Base-by-base conservation (phyloP, 805 yeast genomes). In the Starmerella davenportii region DNA sequence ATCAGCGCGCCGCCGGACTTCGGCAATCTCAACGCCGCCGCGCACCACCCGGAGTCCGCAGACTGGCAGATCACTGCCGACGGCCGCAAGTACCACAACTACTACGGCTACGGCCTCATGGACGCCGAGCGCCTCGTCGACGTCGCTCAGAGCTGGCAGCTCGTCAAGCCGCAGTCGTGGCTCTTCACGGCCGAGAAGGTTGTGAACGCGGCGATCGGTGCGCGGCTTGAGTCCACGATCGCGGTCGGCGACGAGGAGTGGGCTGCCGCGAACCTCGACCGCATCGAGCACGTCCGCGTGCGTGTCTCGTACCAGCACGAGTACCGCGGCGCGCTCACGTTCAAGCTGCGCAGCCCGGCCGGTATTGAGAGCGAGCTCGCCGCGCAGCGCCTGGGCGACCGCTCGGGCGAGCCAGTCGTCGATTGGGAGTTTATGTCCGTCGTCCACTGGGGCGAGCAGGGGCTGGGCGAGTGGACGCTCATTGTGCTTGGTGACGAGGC, bases 341-440 rank as follows among this genome's bases (percentile, higher is more conserved):
- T 79, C 30, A 66, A 66, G 39, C 64, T 90, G 39, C 61, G 61
- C 5, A 78, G 94, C 3, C 98, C 98, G 4, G 51, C 57, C 24
- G 93, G 93, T 1, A 65, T 79, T 23, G 61, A 61, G 7, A 81
- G 94, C 16, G 69, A 72, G 34, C 64, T 90, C 43, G 95, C 90
- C 0, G 69, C 74, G 19, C 64, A 65, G 16, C 69, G 98, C 49
- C 59, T 59, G 5, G 47, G 58, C 16, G 98, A 90, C 56, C 46
- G 41, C 7, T 64, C 73, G 4, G 44, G 48, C 2, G 62, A 54
- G 1, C 93, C 94, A 0, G 78, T 81, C 46, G 49, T 54, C 4
- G 65, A 78, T 48, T 90, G 98, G 98, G 79, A 80, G 1, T 90
- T 90, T 53, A 81, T 85, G 81, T 70, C 87, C 9, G 96, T 90